Base-by-base conservation (phyloP, 345 rosid genomes). In the Citrus australasica region DNA sequence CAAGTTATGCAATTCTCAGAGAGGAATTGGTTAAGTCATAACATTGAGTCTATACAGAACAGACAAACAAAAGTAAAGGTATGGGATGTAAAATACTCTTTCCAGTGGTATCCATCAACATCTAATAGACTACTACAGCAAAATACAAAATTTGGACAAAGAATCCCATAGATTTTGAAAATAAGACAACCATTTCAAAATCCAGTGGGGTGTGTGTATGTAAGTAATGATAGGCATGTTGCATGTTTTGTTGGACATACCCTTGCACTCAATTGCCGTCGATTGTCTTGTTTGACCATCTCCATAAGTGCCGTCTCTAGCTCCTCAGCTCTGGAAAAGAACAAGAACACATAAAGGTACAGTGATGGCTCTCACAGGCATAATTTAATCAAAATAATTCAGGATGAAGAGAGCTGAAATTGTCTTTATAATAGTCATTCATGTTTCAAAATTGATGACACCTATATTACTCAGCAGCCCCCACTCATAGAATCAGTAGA, bases 241-340 rank as follows among this genome's bases (percentile, higher is more conserved):
- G 48, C 53, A 22, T 56, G 63, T 56, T 53, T 53, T 53, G 75
- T 69, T 33, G 60, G 59, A 69, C 67, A 22, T 88, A 96, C 99
- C 98, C 79, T 78, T 75, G 98, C 97, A 83, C 88, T 90, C 89
- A 94, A 76, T 86, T 86, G 81, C 10, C 84, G 87, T 74, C 95
- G 87, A 81, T 96, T 96, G 79, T 96, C 99, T 88, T 86, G 88
- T 88, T 90, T 90, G 79, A 92, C 97, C 89, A 94, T 88, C 88
- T 96, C 99, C 90, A 91, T 86, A 59, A 94, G 86, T 40, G 98
- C 99, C 73, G 93, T 89, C 90, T 96, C 98, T 83, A 96, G 82
- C 90, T 94, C 99, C 82, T 96, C 99, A n/a, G 98, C 90, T 81
- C 99, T 95, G 82, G 59, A 74, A 73, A 85, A 75, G 76, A 79